Evolutionary conservation across 371 early-diverging fungal genomes (phyloP).

Genomic region (Chytridiales sp.): DNA sequence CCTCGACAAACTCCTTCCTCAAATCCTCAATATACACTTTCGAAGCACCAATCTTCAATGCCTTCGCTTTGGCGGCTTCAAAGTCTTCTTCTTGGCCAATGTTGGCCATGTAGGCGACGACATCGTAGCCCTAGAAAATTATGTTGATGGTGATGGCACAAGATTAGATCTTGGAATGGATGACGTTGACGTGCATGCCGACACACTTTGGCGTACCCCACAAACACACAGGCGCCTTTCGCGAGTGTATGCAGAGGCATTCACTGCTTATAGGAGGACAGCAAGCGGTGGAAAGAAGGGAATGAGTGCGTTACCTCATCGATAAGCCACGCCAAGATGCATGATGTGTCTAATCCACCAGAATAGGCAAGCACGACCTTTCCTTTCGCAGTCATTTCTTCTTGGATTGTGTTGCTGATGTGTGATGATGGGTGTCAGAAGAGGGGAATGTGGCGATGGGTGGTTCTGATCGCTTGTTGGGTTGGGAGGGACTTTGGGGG

Average conservation of each 20-base stretch:
- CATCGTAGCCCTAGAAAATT: conserved; percentile 86
- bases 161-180: no score
- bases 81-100: conserved; percentile 98
- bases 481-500: not conserved
- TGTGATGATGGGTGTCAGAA: not conserved
- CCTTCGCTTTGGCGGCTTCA: conserved; percentile 89
- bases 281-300: no score
- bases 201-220: no score
- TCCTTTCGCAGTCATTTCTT: conserved; percentile 8
- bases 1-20: conserved; percentile 88
- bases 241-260: no score
- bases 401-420: not conserved
- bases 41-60: conserved; percentile 86
- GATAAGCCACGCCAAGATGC: conserved; percentile 96
- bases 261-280: no score
- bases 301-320: no score
- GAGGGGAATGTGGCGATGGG: not conserved
- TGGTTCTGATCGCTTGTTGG: not conserved
- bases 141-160: no score
- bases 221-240: no score
- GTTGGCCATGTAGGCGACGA: conserved; percentile 94
- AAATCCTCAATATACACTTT: conserved; percentile 96
- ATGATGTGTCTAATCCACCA: conserved; percentile 97
- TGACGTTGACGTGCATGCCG: no score
- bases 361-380: conserved; percentile 48